These are phyloP conservation scores for Aspergillus cristatus DNA, from an alignment of 495 filamentous ascomycete genomes.

Conservation along the genomic window DNA sequence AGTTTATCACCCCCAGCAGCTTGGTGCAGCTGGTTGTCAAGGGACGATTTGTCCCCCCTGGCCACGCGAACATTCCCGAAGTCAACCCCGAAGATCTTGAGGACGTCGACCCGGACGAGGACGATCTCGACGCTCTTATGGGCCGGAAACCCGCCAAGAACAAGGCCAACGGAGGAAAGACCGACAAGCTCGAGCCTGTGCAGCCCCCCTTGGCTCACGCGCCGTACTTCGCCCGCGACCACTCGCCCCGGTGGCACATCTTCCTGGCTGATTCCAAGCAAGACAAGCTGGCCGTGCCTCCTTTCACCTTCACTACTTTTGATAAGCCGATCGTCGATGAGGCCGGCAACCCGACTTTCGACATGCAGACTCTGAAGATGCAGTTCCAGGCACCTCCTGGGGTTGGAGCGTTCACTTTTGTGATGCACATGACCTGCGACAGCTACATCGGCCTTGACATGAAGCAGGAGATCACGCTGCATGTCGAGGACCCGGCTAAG, in stretches of 20 bases:
- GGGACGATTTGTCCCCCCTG: conserved; percentile 86
- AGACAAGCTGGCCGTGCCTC: conserved; percentile 89
- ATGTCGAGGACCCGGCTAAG: conserved; percentile 85
- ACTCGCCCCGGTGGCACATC: conserved; percentile 82
- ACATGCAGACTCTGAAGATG: conserved; percentile 90
- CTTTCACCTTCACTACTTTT: conserved; percentile 82
- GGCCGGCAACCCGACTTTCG: conserved; percentile 71
- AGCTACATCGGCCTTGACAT: conserved; percentile 89
- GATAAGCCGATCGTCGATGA: conserved; percentile 74
- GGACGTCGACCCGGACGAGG: conserved; percentile 88
- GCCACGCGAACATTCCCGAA: conserved; percentile 59
- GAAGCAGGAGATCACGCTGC: conserved; percentile 76
- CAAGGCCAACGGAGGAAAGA: conserved; percentile 45
- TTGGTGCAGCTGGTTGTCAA: conserved; percentile 92
- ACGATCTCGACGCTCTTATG: conserved; percentile 78
- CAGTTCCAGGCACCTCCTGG: conserved; percentile 96
- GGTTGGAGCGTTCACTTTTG: conserved; percentile 82
- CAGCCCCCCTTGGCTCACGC: conserved; percentile 79
- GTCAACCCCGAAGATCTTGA: conserved; percentile 71
- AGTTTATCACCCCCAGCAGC: conserved; percentile 82
- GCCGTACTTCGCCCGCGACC: conserved; percentile 80
- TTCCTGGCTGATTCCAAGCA: conserved; percentile 91
- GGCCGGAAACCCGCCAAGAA: conserved; percentile 61
- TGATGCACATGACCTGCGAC: conserved; percentile 85
- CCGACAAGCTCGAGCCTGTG: conserved; percentile 47